Conservation (phyloP, 2,329 filamentous ascomycete genomes). For the Colletotrichum caudatum region DNA sequence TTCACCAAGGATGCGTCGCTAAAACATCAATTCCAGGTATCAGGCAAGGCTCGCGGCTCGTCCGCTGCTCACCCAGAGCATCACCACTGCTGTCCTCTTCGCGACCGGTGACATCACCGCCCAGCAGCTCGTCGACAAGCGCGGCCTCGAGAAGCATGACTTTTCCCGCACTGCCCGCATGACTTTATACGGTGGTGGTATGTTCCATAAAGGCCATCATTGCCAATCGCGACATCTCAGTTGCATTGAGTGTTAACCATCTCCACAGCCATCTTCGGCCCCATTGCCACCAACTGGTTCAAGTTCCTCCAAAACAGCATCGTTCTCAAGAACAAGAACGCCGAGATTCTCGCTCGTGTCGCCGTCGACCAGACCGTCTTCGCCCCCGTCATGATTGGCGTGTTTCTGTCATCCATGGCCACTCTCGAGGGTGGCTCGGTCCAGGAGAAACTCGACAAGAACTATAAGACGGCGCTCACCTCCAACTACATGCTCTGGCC, state of each 20-base stretch:
- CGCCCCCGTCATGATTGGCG: constrained; percentile 83
- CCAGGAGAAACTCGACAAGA: constrained; percentile 76
- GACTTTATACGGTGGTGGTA: constrained; percentile 83
- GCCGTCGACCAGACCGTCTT: constrained; percentile 85
- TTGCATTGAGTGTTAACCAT: background rate
- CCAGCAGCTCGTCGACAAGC: constrained; percentile 90
- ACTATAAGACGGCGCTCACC: constrained; percentile 77
- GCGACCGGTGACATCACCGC: constrained; percentile 91
- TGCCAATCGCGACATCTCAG: background rate
- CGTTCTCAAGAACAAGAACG: constrained; percentile 70
- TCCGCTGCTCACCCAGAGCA: constrained; percentile 88
- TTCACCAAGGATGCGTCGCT: constrained; percentile 2
- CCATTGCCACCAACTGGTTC: constrained; percentile 90
- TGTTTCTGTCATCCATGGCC: constrained; percentile 88
- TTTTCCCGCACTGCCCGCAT: constrained; percentile 79
- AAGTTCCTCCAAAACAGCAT: constrained; percentile 79
- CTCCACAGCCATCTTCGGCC: constrained; percentile 80
- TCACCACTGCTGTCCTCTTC: constrained; percentile 93
- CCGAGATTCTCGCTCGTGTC: constrained; percentile 84
- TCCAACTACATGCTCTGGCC: constrained; percentile 94
- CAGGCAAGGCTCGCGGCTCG: constrained; percentile 82
- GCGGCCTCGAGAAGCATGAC: constrained; percentile 82
- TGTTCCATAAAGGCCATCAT: constrained; percentile 45
- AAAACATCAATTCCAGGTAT: constrained; percentile 69
- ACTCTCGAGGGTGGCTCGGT: constrained; percentile 75